Evolutionary conservation across 352 stramenopile species (phyloP).

Genomic region (Globisporangium ultimum): DNA sequence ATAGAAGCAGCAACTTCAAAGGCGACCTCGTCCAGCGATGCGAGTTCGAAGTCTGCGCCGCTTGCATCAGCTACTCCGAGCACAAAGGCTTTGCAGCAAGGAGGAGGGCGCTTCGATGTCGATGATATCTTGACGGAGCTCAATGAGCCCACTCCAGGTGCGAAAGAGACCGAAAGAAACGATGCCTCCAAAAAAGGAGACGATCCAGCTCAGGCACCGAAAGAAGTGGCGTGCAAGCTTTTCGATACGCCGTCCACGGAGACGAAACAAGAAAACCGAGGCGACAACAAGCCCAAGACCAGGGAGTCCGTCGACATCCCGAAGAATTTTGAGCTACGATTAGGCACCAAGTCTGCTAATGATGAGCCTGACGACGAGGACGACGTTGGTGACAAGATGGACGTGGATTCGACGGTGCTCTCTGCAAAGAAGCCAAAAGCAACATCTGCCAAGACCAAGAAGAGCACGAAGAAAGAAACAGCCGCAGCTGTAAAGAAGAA

Average conservation of each 20-base stretch:
- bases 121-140: constrained; percentile 55
- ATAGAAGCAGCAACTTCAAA: constrained; percentile 3
- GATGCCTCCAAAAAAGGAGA: constrained; percentile 4
- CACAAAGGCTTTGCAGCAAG: constrained; percentile 16
- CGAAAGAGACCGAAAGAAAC: constrained; percentile 23
- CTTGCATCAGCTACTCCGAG: constrained; percentile 18
- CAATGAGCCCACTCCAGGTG: constrained; percentile 36
- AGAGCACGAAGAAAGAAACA: constrained; percentile 21
- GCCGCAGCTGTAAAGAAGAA: constrained; percentile 21
- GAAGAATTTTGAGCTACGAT: constrained; percentile 32
- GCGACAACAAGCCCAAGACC: background rate
- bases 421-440: constrained; percentile 7
- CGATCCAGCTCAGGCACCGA: constrained; percentile 17
- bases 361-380: constrained; percentile 20
- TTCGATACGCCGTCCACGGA: constrained; percentile 55
- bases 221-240: constrained; percentile 39
- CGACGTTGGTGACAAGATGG: constrained; percentile 15
- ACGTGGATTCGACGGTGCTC: constrained; percentile 4
- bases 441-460: background rate
- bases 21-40: background rate
- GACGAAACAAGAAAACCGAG: constrained; percentile 11
- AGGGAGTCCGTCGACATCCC: constrained; percentile 13
- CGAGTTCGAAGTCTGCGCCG: constrained; percentile 2
- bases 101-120: constrained; percentile 43
- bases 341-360: constrained; percentile 23